phyloP scores from a whole-genome alignment of 305 asterid species.

The Fraxinus baroniana region DNA sequence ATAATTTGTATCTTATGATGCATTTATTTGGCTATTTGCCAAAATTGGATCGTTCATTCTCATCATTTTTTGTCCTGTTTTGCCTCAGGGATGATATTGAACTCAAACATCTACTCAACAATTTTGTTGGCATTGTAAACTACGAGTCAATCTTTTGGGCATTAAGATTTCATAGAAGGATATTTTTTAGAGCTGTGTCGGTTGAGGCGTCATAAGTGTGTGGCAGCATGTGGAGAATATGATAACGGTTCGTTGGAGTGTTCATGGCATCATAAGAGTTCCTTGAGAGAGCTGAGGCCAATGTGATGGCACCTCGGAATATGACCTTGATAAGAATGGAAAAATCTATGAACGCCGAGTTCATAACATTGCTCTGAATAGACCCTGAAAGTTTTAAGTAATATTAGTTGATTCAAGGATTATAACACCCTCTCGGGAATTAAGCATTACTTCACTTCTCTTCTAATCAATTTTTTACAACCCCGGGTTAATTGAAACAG shows the following conservation, averaged over 20 bases:
- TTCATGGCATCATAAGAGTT: constrained; percentile 73
- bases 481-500: no score
- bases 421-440: no score
- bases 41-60: background rate
- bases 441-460: no score
- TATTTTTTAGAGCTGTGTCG: constrained; percentile 70
- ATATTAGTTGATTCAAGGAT: no score
- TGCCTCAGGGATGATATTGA: constrained; percentile 76
- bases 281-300: constrained; percentile 89
- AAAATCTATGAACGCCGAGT: constrained; percentile 88
- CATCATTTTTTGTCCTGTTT: constrained; percentile 5
- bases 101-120: constrained; percentile 83
- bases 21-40: background rate
- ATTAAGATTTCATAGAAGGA: constrained; percentile 71
- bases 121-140: constrained; percentile 70
- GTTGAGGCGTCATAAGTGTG: constrained; percentile 68
- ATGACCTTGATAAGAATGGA: constrained; percentile 86
- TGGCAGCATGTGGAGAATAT: constrained; percentile 85
- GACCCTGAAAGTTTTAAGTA: background rate
- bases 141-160: constrained; percentile 90
- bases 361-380: constrained; percentile 76
- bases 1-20: constrained; percentile 6
- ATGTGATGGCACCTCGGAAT: constrained; percentile 89
- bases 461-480: no score
- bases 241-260: constrained; percentile 89